Evolutionary conservation across 78 protist genomes (phyloP).

Genomic region (Planoprotostelium fungivorum): DNA sequence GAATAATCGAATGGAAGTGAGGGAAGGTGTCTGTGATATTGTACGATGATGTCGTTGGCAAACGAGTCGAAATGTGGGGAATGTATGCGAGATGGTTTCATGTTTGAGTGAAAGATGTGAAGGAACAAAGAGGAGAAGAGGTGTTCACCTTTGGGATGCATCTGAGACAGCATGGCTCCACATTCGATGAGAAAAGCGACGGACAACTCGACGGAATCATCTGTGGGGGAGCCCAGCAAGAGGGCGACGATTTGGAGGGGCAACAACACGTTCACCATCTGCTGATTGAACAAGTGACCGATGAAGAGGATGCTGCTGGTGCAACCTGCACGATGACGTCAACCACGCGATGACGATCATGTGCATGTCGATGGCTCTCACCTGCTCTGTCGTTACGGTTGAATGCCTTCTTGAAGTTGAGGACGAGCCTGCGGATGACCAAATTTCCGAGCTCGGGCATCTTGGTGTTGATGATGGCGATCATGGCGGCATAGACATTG

Average conservation of each 20-base stretch:
- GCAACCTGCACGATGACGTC: neutral
- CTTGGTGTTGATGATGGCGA: slow-evolving; percentile 92
- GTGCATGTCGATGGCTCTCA: slow-evolving; percentile 20
- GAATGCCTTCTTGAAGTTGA: slow-evolving; percentile 73
- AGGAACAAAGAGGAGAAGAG: slow-evolving; percentile 56
- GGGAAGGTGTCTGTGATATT: too few relatives aligned
- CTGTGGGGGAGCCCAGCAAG: slow-evolving; percentile 92
- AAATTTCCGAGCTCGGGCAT: slow-evolving; percentile 94
- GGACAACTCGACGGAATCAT: slow-evolving; percentile 90
- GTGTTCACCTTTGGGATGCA: slow-evolving; percentile 35
- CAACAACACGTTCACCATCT: slow-evolving; percentile 71
- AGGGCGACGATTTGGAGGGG: slow-evolving; percentile 78
- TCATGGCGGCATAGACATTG: slow-evolving; percentile 91
- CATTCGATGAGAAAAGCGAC: slow-evolving; percentile 70
- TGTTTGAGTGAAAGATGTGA: too few relatives aligned
- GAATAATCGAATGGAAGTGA: too few relatives aligned
- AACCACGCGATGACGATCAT: slow-evolving; percentile 12
- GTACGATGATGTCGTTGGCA: too few relatives aligned
- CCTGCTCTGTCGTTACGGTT: slow-evolving; percentile 74
- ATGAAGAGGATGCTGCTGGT: slow-evolving; percentile 60
- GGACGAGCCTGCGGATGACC: slow-evolving; percentile 74
- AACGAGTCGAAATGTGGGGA: too few relatives aligned
- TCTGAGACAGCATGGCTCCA: slow-evolving; percentile 67
- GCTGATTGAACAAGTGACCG: slow-evolving; percentile 96
- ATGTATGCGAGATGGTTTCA: too few relatives aligned